Conservation (phyloP, 179 eudicot genomes). For the Silene vulgaris region DNA sequence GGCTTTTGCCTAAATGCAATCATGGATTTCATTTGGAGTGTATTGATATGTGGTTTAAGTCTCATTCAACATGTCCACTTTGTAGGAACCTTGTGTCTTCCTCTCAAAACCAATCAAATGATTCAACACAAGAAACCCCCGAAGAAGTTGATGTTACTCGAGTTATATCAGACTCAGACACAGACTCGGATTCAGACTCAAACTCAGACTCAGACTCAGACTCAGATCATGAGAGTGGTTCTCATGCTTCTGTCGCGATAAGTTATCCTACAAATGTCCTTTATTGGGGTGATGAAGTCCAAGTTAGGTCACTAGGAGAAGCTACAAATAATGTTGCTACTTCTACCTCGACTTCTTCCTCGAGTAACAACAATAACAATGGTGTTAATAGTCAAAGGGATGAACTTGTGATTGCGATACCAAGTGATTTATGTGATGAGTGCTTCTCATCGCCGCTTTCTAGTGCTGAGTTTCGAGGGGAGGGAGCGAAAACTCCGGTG, state of each 20-base stretch:
- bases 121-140: neutral
- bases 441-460: slow-evolving; percentile 19
- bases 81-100: slow-evolving; percentile 48
- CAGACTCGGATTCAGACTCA: slow-evolving; percentile 20
- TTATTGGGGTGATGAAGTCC: slow-evolving; percentile 64
- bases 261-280: slow-evolving; percentile 65
- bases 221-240: neutral
- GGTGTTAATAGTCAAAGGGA: slow-evolving; percentile 18
- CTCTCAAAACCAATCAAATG: neutral
- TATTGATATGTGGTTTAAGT: slow-evolving; percentile 86
- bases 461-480: slow-evolving; percentile 19
- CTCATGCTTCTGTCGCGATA: slow-evolving; percentile 7
- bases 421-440: slow-evolving; percentile 36
- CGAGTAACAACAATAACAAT: slow-evolving; percentile 2
- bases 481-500: slow-evolving; percentile 42
- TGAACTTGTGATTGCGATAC: slow-evolving; percentile 48
- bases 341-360: slow-evolving; percentile 19
- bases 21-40: slow-evolving; percentile 85
- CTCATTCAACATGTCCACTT: slow-evolving; percentile 83
- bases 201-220: slow-evolving; percentile 20
- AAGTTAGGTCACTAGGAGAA: slow-evolving; percentile 36
- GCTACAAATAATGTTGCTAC: slow-evolving; percentile 10
- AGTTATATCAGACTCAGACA: neutral
- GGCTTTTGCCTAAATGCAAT: slow-evolving; percentile 65
- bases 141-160: slow-evolving; percentile 4